Conservation (phyloP, 345 rosid species). For the Citrus reticulata region DNA sequence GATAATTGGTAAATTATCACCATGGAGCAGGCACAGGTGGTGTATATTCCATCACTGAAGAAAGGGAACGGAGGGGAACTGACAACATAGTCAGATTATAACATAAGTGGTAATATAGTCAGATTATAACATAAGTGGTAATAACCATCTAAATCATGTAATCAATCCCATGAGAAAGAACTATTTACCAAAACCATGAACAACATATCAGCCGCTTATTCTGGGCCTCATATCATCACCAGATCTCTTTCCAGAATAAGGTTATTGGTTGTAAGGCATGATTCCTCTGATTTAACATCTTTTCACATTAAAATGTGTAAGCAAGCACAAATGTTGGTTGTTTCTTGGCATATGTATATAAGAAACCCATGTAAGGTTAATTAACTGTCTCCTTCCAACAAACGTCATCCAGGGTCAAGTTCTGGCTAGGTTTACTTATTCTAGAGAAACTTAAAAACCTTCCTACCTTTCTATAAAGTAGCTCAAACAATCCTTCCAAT, state of each 20-base stretch:
- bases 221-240: not conserved
- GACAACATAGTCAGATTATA: not conserved
- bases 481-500: not conserved
- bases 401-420: not conserved
- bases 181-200: not conserved
- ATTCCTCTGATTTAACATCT: not conserved
- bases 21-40: not conserved
- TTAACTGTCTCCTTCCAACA: not conserved
- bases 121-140: no score
- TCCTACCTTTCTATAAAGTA: not conserved
- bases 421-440: not conserved
- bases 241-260: not conserved
- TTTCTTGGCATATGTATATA: not conserved
- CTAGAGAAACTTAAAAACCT: not conserved
- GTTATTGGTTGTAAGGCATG: not conserved
- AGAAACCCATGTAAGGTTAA: not conserved
- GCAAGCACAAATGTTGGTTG: not conserved
- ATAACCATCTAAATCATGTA: not conserved
- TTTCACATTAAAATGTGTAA: not conserved
- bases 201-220: not conserved
- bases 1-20: not conserved
- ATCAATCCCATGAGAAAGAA: not conserved
- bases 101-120: not conserved
- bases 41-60: not conserved
- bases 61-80: not conserved